Percentiles rank a stretch among this genome's conserved stretches.
Evolutionary conservation across 2,329 filamentous ascomycete genomes (phyloP).

Genomic region (Botryosphaeria dothidea): DNA sequence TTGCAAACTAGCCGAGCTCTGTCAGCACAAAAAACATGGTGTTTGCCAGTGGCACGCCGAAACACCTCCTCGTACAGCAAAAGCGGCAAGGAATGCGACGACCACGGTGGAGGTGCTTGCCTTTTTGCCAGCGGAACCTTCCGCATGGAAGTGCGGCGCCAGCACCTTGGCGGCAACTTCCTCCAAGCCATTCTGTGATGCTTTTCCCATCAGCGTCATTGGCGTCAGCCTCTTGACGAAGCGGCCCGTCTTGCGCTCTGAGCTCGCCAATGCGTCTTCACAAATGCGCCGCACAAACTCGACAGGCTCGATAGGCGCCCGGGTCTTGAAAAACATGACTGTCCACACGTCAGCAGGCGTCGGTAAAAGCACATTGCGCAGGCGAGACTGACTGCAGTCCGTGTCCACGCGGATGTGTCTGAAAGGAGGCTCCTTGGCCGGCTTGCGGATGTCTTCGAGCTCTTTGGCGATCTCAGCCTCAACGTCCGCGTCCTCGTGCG

Average conservation of each 20-base stretch:
- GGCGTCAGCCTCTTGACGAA: conserved; percentile 63
- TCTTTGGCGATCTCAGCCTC: conserved; percentile 73
- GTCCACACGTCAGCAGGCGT: conserved; percentile 32
- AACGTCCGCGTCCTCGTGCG: conserved; percentile 57
- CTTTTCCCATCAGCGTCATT: conserved; percentile 62
- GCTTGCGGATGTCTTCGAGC: conserved; percentile 62
- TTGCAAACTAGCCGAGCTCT: conserved; percentile 67
- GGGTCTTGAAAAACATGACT: conserved; percentile 62
- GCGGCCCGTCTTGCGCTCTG: conserved; percentile 55
- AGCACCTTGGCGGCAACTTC: conserved; percentile 66
- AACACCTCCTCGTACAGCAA: background rate
- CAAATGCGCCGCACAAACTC: conserved; percentile 61
- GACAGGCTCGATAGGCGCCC: conserved; percentile 60
- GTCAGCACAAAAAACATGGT: conserved; percentile 4
- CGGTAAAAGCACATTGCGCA: background rate
- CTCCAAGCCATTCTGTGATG: conserved; percentile 67
- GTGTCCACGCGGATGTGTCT: conserved; percentile 56
- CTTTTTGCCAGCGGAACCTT: conserved; percentile 52
- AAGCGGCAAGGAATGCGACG: background rate
- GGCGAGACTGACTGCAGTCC: conserved; percentile 50
- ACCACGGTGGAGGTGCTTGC: conserved; percentile 39
- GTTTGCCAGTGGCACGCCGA: background rate
- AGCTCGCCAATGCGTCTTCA: conserved; percentile 53
- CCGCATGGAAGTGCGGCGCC: conserved; percentile 61
- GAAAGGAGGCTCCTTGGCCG: conserved; percentile 51